These are phyloP conservation scores for Apiospora saccharicola DNA, from an alignment of 2,329 filamentous ascomycete genomes.

Conservation along the genomic window DNA sequence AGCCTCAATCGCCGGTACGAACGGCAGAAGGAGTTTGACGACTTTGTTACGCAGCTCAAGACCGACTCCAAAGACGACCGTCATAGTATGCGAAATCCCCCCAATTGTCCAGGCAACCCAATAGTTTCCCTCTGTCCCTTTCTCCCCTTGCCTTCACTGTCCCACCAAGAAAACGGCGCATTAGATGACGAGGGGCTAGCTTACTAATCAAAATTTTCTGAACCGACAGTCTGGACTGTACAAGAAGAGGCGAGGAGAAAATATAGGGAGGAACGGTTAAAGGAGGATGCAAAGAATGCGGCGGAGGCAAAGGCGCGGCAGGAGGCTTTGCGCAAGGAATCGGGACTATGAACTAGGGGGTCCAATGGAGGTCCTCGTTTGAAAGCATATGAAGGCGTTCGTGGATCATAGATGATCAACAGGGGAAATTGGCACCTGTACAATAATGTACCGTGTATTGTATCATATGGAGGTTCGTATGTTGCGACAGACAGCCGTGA, in stretches of 20 bases:
- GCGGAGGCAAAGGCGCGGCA: conserved; percentile 49
- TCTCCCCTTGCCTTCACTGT: not conserved
- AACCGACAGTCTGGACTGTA: conserved; percentile 52
- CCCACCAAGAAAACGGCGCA: not conserved
- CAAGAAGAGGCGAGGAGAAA: conserved; percentile 49
- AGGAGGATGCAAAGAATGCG: conserved; percentile 43
- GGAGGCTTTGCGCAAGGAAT: conserved; percentile 50
- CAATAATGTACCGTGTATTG: not conserved
- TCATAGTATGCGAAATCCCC: conserved; percentile 69
- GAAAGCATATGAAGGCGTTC: not conserved
- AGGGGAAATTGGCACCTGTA: not conserved
- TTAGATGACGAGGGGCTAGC: not conserved
- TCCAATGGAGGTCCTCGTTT: not conserved
- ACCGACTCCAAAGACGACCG: conserved; percentile 91
- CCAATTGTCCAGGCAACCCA: not conserved
- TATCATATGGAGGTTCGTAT: not conserved
- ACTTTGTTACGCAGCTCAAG: conserved; percentile 85
- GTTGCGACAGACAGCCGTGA: not conserved
- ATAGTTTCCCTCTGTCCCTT: not conserved
- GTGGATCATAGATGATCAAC: not conserved
- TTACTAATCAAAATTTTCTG: not conserved
- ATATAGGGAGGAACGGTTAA: conserved; percentile 43
- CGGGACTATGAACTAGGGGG: conserved; percentile 32
- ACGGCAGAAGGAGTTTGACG: conserved; percentile 85
- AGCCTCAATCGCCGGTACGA: conserved; percentile 81